Conservation (phyloP, 331 rosid genomes). For the Erythrophleum ivorense region DNA sequence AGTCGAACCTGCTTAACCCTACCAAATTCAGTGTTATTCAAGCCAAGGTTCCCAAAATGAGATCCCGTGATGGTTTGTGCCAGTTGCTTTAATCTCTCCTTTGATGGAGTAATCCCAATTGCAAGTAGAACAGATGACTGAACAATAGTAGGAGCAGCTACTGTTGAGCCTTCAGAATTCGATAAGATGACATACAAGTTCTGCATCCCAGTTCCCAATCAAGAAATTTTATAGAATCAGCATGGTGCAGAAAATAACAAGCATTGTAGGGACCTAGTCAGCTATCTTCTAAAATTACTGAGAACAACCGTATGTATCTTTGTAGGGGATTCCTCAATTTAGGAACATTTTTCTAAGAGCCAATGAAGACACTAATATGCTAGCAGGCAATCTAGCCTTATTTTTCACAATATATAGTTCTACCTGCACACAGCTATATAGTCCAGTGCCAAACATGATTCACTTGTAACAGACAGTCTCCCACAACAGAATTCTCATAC, state of each 20-base stretch:
- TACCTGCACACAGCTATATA: neutral
- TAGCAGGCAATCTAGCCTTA: conserved; percentile 31
- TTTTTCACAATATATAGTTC: neutral
- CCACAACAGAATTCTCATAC: conserved; percentile 8
- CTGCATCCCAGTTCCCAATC: conserved; percentile 56
- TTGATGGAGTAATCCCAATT: conserved; percentile 69
- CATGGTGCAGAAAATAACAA: conserved; percentile 8
- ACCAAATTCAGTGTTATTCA: conserved; percentile 85
- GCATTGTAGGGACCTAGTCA: conserved; percentile 1
- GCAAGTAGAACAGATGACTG: conserved; percentile 75
- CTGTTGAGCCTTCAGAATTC: conserved; percentile 78
- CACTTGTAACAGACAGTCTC: conserved; percentile 8
- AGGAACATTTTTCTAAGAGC: conserved; percentile 11
- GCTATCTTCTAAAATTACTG: conserved; percentile 12
- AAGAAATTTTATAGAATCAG: conserved; percentile 39
- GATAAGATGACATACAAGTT: conserved; percentile 67
- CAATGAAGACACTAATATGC: conserved; percentile 11
- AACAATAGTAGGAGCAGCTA: conserved; percentile 69
- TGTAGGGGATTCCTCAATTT: neutral
- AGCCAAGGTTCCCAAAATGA: conserved; percentile 81
- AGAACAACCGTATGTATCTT: neutral
- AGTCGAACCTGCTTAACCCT: conserved; percentile 91
- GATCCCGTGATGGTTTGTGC: conserved; percentile 82
- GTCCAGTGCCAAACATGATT: conserved; percentile 28
- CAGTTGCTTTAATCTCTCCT: conserved; percentile 74